Evolutionary conservation across 2,329 filamentous ascomycete genomes (phyloP).

Genomic region (Fusarium redolens): DNA sequence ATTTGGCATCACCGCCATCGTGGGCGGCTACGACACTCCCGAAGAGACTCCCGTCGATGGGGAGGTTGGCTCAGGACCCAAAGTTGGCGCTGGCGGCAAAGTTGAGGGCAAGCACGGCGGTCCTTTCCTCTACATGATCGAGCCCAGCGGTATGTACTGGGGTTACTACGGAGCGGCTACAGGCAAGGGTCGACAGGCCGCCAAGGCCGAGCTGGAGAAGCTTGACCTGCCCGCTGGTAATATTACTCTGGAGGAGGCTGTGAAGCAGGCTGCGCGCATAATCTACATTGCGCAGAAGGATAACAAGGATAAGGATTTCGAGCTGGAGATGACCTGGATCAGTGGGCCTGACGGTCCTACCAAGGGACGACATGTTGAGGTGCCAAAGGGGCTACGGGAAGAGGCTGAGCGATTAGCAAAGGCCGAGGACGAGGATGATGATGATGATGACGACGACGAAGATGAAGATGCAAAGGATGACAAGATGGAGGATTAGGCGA

Average conservation of each 20-base stretch:
- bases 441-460: slow-evolving; percentile 70
- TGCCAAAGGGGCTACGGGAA: slow-evolving; percentile 88
- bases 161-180: slow-evolving; percentile 98
- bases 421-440: slow-evolving; percentile 87
- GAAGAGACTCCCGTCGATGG: slow-evolving; percentile 87
- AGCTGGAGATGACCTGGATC: slow-evolving; percentile 99
- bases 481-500: slow-evolving; percentile 86
- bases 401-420: slow-evolving; percentile 95
- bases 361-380: slow-evolving; percentile 91
- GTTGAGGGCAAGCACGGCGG: slow-evolving; percentile 81
- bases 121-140: slow-evolving; percentile 97
- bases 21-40: slow-evolving; percentile 94
- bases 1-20: slow-evolving; percentile 94
- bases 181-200: slow-evolving; percentile 94
- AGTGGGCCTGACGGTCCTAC: slow-evolving; percentile 86
- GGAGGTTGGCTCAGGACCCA: slow-evolving; percentile 85
- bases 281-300: slow-evolving; percentile 98
- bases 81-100: slow-evolving; percentile 85
- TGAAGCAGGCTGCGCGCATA: slow-evolving; percentile 96
- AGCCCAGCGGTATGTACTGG: slow-evolving; percentile 97
- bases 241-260: slow-evolving; percentile 84
- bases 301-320: slow-evolving; percentile 99
- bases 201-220: slow-evolving; percentile 99
- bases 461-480: slow-evolving; percentile 73
- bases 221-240: slow-evolving; percentile 83